phyloP scores from a whole-genome alignment of 1,284 basidiomycete genomes.

The Leccinum fuscescens region DNA sequence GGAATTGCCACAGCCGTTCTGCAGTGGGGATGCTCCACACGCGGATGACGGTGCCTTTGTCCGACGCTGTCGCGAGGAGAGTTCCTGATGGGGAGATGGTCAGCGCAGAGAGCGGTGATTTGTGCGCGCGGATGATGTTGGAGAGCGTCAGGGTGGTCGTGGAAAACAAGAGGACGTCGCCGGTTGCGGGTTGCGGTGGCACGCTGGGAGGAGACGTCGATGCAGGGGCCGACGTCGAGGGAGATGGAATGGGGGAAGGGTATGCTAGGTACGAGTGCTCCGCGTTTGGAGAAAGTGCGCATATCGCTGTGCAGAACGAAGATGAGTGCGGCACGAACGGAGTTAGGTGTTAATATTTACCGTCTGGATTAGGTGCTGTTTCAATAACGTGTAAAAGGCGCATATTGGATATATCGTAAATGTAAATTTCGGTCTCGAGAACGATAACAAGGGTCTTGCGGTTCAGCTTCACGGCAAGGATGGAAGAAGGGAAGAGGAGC shows the following conservation, averaged over 20 bases:
- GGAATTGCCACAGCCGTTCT: conserved; percentile 93
- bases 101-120: conserved; percentile 87
- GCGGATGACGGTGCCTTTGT: conserved; percentile 96
- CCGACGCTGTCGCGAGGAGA: conserved; percentile 89
- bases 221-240: conserved; percentile 55
- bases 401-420: conserved; percentile 99
- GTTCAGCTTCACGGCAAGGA: conserved; percentile 95
- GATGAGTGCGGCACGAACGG: neutral
- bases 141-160: conserved; percentile 88
- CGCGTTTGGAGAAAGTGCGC: conserved; percentile 92
- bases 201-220: conserved; percentile 43
- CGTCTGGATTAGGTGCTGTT: conserved; percentile 93
- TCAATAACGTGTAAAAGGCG: conserved; percentile 96
- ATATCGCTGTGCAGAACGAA: conserved; percentile 69
- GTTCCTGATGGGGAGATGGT: conserved; percentile 87
- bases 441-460: conserved; percentile 95
- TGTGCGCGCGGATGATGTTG: conserved; percentile 98
- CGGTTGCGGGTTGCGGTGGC: conserved; percentile 51
- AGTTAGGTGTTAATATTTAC: conserved; percentile 41
- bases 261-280: conserved; percentile 95
- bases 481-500: conserved; percentile 93
- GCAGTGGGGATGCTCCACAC: conserved; percentile 91
- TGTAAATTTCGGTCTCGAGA: conserved; percentile 94
- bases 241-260: conserved; percentile 89
- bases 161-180: conserved; percentile 92